These are phyloP conservation scores for Beta vulgaris DNA, from an alignment of 148 eudicot species.

Conservation along the genomic window DNA sequence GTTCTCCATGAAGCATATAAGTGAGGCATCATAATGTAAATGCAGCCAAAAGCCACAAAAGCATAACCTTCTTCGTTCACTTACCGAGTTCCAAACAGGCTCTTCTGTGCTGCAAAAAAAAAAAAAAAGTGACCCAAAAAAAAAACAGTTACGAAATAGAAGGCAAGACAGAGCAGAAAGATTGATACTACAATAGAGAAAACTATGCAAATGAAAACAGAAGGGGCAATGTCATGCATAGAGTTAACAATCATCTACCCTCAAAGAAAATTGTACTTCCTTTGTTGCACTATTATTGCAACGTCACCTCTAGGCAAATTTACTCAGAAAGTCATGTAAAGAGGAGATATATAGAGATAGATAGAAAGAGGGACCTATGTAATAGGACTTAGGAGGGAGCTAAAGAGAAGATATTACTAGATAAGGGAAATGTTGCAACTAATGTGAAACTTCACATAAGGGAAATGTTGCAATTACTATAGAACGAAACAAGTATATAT, in stretches of 20 bases:
- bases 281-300: no score
- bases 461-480: no score
- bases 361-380: no score
- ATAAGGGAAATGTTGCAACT: no score
- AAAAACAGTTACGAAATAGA: background rate
- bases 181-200: background rate
- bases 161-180: background rate
- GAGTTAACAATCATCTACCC: background rate
- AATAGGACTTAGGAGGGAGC: no score
- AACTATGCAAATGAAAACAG: background rate
- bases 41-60: constrained; percentile 14
- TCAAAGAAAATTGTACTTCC: no score
- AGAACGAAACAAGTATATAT: no score
- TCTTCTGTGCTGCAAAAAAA: constrained; percentile 58
- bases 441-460: no score
- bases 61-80: constrained; percentile 19
- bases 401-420: no score
- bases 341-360: no score
- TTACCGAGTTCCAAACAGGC: constrained; percentile 84
- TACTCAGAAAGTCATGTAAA: no score
- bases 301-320: no score
- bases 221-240: background rate
- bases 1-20: background rate
- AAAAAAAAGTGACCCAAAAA: background rate
- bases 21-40: background rate